Conservation (phyloP, 164 flowering plant species). For the Magnolia kwangsiensis region DNA sequence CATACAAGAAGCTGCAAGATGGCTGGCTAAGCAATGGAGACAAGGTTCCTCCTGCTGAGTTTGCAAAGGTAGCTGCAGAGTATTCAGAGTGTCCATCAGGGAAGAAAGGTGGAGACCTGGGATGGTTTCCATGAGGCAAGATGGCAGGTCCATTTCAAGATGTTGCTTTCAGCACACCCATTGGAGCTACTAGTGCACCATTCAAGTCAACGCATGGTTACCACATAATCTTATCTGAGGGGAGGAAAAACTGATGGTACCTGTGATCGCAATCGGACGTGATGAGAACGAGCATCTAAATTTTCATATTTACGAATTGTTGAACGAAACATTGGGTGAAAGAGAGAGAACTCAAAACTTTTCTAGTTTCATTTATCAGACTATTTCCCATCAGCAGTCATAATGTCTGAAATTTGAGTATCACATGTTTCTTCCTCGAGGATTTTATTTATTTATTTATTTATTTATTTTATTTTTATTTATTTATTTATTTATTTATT, state of each 20-base stretch:
- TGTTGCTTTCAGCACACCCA: constrained; percentile 80
- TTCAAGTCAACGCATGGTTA: constrained; percentile 99
- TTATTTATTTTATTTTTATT: too few relatives aligned
- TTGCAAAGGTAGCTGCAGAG: constrained; percentile 96
- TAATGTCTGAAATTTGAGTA: background rate
- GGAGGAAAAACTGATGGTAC: constrained; percentile 71
- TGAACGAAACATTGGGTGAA: too few relatives aligned
- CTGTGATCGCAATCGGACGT: background rate
- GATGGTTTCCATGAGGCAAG: constrained; percentile 99
- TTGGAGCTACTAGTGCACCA: constrained; percentile 95
- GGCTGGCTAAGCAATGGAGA: constrained; percentile 96
- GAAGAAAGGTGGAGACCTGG: constrained; percentile 96
- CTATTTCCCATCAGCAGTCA: background rate
- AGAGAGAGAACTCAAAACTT: background rate
- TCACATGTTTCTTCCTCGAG: background rate
- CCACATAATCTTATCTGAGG: constrained; percentile 79
- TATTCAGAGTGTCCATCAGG: constrained; percentile 98
- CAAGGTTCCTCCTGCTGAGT: constrained; percentile 98
- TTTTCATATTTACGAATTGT: too few relatives aligned
- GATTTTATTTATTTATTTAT: too few relatives aligned
- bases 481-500: too few relatives aligned
- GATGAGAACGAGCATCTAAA: background rate
- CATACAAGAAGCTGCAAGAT: constrained; percentile 90
- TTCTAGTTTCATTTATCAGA: background rate
- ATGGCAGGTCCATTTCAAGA: constrained; percentile 99